Conservation (phyloP, 768 basidiomycete genomes). For the Saitozyma sp. region DNA sequence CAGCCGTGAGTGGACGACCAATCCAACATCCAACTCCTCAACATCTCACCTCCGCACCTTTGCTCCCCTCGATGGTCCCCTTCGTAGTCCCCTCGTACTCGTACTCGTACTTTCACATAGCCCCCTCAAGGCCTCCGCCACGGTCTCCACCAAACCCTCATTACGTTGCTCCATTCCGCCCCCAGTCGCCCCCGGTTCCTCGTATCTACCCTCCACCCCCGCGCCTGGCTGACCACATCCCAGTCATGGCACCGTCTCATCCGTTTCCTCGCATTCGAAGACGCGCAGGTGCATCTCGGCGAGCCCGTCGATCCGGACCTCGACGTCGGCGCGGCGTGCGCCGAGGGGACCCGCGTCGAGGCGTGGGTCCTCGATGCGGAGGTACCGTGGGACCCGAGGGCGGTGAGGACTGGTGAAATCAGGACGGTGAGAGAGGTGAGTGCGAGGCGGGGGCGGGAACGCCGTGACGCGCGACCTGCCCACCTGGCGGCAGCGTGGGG, state of each 20-base stretch:
- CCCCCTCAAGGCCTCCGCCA: no score
- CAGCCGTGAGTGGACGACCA: no score
- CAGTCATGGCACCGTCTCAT: conserved; percentile 21
- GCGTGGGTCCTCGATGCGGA: conserved; percentile 10
- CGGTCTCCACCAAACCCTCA: background rate
- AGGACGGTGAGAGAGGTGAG: conserved; percentile 4
- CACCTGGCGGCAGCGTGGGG: no score
- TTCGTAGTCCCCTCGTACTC: no score
- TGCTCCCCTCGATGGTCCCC: no score
- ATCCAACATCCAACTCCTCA: no score
- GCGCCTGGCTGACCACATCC: background rate
- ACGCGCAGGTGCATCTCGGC: background rate
- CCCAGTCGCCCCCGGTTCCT: no score
- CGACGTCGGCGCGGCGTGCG: conserved; percentile 1
- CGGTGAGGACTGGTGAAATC: background rate
- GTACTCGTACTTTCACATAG: no score
- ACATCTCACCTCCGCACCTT: no score
- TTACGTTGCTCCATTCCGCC: no score
- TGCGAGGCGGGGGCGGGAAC: no score
- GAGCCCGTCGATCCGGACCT: conserved; percentile 13
- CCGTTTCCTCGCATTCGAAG: conserved; percentile 8
- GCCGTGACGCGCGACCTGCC: background rate
- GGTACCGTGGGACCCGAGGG: background rate
- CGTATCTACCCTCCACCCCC: no score
- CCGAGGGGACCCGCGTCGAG: conserved; percentile 6